phyloP scores from a whole-genome alignment of 257 asterid species.

The Gentiana dahurica region DNA sequence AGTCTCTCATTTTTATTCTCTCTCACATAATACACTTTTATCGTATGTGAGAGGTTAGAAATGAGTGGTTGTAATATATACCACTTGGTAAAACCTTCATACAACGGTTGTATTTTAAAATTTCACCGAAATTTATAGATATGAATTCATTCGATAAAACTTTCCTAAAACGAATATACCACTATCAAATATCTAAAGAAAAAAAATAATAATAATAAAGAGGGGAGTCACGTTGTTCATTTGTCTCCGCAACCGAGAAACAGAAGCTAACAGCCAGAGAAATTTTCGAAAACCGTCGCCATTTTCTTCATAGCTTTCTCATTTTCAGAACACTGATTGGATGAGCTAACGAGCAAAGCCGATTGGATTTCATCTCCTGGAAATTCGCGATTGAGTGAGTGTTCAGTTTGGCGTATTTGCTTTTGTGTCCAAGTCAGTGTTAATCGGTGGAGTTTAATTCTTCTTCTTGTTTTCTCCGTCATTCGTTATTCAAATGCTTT shows the following conservation, averaged over 20 bases:
- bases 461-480: not conserved
- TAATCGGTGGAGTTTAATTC: constrained; percentile 13
- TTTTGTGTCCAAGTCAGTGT: not conserved
- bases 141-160: no score
- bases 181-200: no score
- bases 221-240: not conserved
- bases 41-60: no score
- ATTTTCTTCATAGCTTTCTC: not conserved
- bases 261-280: constrained; percentile 6
- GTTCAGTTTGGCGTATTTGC: constrained; percentile 2
- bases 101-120: no score
- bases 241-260: constrained; percentile 1
- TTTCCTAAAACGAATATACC: no score
- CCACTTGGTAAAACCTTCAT: no score
- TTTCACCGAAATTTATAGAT: no score
- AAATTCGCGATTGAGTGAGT: not conserved
- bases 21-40: no score
- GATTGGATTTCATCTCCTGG: not conserved
- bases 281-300: not conserved
- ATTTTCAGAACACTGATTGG: not conserved
- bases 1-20: no score
- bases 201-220: no score
- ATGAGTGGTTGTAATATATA: no score
- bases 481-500: not conserved
- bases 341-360: not conserved